Conservation (phyloP, 2,329 filamentous ascomycete genomes). For the Colletotrichum kahawae region DNA sequence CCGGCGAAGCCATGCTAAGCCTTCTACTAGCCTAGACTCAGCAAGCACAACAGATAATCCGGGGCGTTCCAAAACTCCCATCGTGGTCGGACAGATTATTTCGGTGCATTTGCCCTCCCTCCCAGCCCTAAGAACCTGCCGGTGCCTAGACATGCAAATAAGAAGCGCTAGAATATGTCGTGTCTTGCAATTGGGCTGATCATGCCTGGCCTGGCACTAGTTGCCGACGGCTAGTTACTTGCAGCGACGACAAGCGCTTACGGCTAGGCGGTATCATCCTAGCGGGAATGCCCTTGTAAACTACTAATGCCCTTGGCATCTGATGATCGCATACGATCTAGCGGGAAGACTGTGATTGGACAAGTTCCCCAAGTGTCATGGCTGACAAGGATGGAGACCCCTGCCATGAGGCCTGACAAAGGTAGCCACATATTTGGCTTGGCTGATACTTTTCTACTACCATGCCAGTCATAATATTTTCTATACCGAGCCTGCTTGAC, state of each 20-base stretch:
- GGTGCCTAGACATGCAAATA: neutral
- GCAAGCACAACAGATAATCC: neutral
- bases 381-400: neutral
- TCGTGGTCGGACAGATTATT: neutral
- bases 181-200: neutral
- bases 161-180: slow-evolving; percentile 1
- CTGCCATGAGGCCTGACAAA: neutral
- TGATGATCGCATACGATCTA: neutral
- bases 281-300: neutral
- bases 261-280: neutral
- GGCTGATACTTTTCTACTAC: neutral
- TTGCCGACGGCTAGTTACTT: neutral
- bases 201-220: neutral
- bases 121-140: neutral
- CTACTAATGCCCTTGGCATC: neutral
- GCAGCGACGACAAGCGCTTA: neutral
- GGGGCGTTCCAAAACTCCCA: neutral
- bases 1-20: neutral
- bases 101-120: neutral
- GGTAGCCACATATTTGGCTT: neutral
- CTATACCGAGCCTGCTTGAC: neutral
- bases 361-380: neutral
- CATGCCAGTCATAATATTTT: neutral
- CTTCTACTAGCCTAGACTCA: neutral
- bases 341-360: neutral